Conservation (phyloP, 495 filamentous ascomycete genomes). For the Apiosordaria backusii region DNA sequence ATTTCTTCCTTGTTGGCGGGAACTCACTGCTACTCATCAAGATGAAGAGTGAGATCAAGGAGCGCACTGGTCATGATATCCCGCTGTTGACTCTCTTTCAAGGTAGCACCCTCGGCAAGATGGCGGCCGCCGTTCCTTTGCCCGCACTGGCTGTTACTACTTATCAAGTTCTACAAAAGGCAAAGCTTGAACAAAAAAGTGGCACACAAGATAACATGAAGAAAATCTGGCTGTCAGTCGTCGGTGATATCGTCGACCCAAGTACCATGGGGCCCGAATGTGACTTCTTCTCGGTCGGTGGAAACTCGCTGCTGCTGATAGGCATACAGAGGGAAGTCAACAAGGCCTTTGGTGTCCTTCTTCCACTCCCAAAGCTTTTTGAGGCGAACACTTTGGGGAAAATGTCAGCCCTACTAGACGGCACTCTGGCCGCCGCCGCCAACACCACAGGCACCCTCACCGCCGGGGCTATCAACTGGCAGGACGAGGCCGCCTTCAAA, state of each 20-base stretch:
- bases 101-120: conserved; percentile 15
- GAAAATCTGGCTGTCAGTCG: conserved; percentile 30
- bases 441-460: neutral
- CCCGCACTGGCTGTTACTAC: neutral
- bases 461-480: conserved; percentile 7
- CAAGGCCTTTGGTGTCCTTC: conserved; percentile 1
- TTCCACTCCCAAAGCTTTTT: conserved; percentile 20
- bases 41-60: conserved; percentile 14
- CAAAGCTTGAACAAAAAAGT: neutral
- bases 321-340: conserved; percentile 18
- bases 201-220: conserved; percentile 20
- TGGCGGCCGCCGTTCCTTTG: conserved; percentile 14
- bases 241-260: conserved; percentile 11
- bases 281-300: conserved; percentile 30
- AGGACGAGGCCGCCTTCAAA: conserved; percentile 14
- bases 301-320: conserved; percentile 29
- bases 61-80: neutral
- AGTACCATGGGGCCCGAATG: conserved; percentile 13
- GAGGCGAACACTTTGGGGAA: conserved; percentile 20
- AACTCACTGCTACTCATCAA: conserved; percentile 29
- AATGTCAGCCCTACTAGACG: conserved; percentile 15
- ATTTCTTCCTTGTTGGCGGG: conserved; percentile 33
- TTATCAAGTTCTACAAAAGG: neutral
- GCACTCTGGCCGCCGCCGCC: neutral
- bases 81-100: conserved; percentile 19